Evolutionary conservation across 2,329 filamentous ascomycete species (phyloP), one percentile per base, ranked within the genome.

Genomic region (Aureobasidium pullulans): DNA sequence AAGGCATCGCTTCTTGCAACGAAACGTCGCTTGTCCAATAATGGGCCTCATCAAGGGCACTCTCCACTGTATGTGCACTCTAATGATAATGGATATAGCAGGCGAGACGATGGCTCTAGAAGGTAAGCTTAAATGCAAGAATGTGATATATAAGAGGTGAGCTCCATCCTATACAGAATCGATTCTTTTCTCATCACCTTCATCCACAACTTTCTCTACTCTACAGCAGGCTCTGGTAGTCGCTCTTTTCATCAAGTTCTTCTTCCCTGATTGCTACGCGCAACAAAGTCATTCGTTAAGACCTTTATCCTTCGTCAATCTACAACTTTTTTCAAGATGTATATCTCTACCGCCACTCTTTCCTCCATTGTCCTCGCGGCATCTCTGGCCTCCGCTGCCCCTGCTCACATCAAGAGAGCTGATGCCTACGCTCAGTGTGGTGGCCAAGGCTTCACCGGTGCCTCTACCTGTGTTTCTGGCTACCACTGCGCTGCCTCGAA

Each of bases 401-500:
- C 56, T n/a, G 46, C 34, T 32, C 54, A 42, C 19, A 6, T 32
- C 53, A 43, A 23, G 28, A 47, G 43, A 57, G 48, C 48, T 19
- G 48, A 52, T 52, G 49, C 49, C 23, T 53, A 53, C 49, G 49
- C 36, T 32, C 49, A 53, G 37, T 53, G 49, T 57, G 73, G 73
- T 42, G 74, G 74, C 4, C 68, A 60, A 11, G 67, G 66, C 32
- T 76, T 66, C 60, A 68, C 66, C 1, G 73, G 73, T 2, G 70
- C 72, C 61, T 71, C 68, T 0, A 62, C 60, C 6, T 76, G 74
- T 61, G 67, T 66, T 5, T 61, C 67, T 4, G 72, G 71, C 5
- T 67, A 62, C 19, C 70, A 71, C 6, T 76, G 74, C 63, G 63
- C 65, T 32, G 57, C 59, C n/a, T 48, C 60, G 10, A 73, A 73